Percentiles rank a stretch among this genome's conserved stretches.
Evolutionary conservation across 345 rosid genomes (phyloP).

Genomic region (Ceriops tagal): DNA sequence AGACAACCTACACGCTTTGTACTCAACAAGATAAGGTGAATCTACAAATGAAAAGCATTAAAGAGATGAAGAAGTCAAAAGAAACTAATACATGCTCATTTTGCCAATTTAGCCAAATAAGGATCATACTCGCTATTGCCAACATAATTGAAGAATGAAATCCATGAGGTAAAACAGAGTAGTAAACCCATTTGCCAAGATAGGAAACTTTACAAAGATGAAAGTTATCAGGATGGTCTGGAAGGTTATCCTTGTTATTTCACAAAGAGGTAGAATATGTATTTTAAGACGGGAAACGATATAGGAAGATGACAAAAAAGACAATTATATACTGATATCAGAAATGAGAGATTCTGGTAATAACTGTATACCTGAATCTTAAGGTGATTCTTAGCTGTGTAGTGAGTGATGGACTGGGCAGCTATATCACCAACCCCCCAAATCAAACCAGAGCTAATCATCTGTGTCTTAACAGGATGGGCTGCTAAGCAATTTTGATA

Average conservation of each 20-base stretch:
- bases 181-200: neutral
- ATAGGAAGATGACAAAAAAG: neutral
- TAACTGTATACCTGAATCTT: conserved; percentile 21
- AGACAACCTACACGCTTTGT: neutral
- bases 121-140: neutral
- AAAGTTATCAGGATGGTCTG: too few relatives aligned
- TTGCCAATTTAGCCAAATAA: neutral
- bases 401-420: conserved; percentile 37
- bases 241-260: too few relatives aligned
- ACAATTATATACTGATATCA: neutral
- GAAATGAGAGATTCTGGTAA: neutral
- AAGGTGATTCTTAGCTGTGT: conserved; percentile 17
- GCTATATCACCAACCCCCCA: conserved; percentile 46
- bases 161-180: neutral
- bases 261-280: too few relatives aligned
- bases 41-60: neutral
- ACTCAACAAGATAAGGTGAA: neutral
- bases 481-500: conserved; percentile 37
- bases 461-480: conserved; percentile 42
- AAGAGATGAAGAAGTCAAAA: neutral
- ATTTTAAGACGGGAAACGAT: neutral
- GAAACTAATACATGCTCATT: conserved; percentile 3
- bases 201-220: neutral
- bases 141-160: neutral
- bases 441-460: conserved; percentile 41